Conservation (phyloP, 352 stramenopile species). For the Thalassiosira exigua region DNA sequence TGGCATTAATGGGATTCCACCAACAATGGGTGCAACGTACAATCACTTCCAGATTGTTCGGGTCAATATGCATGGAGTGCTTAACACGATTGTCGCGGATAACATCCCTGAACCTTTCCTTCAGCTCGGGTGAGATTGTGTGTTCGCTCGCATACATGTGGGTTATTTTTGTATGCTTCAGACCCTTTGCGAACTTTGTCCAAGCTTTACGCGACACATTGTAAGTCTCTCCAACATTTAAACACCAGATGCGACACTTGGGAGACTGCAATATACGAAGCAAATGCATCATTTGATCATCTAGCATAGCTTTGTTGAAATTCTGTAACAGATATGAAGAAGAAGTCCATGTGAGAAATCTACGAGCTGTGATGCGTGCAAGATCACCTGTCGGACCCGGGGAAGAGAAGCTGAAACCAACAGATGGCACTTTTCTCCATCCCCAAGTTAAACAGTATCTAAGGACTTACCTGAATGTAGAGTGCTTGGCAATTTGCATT, state of each 20-base stretch:
- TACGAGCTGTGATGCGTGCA: too few species aligned
- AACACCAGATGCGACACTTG: slow-evolving; percentile 87
- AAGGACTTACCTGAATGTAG: slow-evolving; percentile 87
- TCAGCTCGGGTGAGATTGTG: slow-evolving; percentile 86
- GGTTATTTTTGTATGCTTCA: slow-evolving; percentile 82
- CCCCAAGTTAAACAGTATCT: not conserved
- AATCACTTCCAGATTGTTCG: slow-evolving; percentile 88
- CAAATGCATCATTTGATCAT: slow-evolving; percentile 86
- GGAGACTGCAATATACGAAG: slow-evolving; percentile 80
- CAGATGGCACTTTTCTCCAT: not conserved
- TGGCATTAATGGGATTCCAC: slow-evolving; percentile 87
- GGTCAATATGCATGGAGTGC: slow-evolving; percentile 86
- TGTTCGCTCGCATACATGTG: slow-evolving; percentile 91
- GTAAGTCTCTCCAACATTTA: slow-evolving; percentile 90
- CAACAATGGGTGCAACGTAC: slow-evolving; percentile 86
- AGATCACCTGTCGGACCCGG: too few species aligned
- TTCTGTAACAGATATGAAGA: slow-evolving; percentile 69
- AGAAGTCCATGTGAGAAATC: too few species aligned
- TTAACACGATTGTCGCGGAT: slow-evolving; percentile 88
- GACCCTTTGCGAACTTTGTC: slow-evolving; percentile 84
- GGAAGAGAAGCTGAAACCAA: not conserved
- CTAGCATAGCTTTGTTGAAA: slow-evolving; percentile 87
- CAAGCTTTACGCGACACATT: slow-evolving; percentile 84
- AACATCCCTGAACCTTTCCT: slow-evolving; percentile 84
- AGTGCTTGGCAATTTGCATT: slow-evolving; percentile 88